Evolutionary conservation across 768 basidiomycete species (phyloP).

Genomic region (Xanthoconium stramineum): DNA sequence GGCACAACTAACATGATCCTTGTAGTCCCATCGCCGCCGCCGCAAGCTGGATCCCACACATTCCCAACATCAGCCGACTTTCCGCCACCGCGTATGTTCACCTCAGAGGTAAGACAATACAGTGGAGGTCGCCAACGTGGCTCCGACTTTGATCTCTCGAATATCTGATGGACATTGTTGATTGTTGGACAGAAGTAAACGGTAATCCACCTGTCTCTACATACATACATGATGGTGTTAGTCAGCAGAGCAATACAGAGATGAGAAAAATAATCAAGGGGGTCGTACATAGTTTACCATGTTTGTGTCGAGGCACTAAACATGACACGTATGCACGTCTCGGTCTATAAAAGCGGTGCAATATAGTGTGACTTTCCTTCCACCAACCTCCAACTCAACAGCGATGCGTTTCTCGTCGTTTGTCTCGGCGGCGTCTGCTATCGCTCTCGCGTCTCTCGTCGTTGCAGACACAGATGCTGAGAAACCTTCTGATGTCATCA

Average conservation of each 20-base stretch:
- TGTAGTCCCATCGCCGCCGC: constrained; percentile 54
- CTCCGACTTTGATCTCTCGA: constrained; percentile 62
- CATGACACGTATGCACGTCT: constrained; percentile 32
- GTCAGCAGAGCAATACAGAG: not conserved
- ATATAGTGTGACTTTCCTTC: not conserved
- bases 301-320: not conserved
- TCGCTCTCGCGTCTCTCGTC: constrained; percentile 52
- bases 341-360: constrained; percentile 21
- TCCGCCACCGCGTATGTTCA: constrained; percentile 71
- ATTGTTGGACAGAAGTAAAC: not conserved
- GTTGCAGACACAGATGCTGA: constrained; percentile 43
- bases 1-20: constrained; percentile 13
- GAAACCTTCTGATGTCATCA: constrained; percentile 71
- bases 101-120: constrained; percentile 50
- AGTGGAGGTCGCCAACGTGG: constrained; percentile 63
- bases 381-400: constrained; percentile 20
- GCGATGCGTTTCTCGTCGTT: constrained; percentile 63
- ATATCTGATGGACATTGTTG: constrained; percentile 22
- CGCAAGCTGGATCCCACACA: constrained; percentile 62
- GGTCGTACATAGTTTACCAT: not conserved
- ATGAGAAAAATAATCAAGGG: too few species aligned
- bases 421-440: constrained; percentile 49
- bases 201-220: not conserved
- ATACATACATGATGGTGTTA: not conserved
- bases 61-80: constrained; percentile 77